Percentiles rank a stretch among this genome's conserved stretches.
These are phyloP conservation scores for Neltuma alba DNA, from an alignment of 306 rosid species.

Conservation along the genomic window DNA sequence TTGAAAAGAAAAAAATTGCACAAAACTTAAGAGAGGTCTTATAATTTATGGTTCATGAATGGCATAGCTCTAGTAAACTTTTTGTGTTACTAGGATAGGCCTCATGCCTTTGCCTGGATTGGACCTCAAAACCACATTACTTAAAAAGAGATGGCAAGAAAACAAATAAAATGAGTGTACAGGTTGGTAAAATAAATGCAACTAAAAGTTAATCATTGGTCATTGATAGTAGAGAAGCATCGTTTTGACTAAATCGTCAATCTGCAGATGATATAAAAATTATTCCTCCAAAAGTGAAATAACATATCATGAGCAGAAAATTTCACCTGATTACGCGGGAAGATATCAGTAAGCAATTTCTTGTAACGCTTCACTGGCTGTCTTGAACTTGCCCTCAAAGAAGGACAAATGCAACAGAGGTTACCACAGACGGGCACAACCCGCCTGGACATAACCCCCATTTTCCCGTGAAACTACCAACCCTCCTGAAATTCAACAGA, in stretches of 20 bases:
- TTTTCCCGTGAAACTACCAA: constrained; percentile 47
- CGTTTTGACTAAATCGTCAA: neutral
- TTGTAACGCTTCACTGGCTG: constrained; percentile 98
- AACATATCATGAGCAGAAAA: constrained; percentile 24
- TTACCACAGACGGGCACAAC: constrained; percentile 94
- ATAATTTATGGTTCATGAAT: neutral
- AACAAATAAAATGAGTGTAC: neutral
- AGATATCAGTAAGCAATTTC: constrained; percentile 76
- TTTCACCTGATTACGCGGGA: constrained; percentile 84
- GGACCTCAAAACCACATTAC: constrained; percentile 18
- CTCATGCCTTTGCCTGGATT: neutral
- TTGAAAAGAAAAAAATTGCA: neutral
- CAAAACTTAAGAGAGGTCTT: neutral
- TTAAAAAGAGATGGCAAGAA: constrained; percentile 27
- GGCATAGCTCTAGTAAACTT: neutral
- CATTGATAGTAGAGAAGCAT: neutral
- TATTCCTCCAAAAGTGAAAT: neutral
- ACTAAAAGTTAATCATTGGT: neutral
- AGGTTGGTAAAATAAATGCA: constrained; percentile 1
- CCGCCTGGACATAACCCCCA: constrained; percentile 99
- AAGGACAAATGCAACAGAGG: constrained; percentile 97
- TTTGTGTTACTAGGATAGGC: neutral
- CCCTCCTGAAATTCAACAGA: constrained; percentile 42
- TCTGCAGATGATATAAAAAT: neutral
- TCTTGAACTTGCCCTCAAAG: constrained; percentile 92